Base-by-base conservation (phyloP, 768 basidiomycete species). In the Boletus insuetus region DNA sequence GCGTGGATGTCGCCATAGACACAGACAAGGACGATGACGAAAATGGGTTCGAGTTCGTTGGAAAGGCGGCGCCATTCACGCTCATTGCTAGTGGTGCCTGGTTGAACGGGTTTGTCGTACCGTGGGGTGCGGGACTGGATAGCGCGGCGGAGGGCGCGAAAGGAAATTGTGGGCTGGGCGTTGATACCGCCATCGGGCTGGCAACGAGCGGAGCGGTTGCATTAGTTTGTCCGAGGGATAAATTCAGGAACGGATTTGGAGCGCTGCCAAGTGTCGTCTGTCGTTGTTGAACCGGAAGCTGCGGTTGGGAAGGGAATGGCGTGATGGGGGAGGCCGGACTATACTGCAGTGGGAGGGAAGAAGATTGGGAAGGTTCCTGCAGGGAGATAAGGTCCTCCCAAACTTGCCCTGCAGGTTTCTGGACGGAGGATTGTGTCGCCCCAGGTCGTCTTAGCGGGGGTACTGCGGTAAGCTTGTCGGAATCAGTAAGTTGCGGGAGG, bases 361-460 rank as follows among this genome's bases (percentile, higher is more conserved):
- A 69, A 13, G 69, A 64, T 32, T 65, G 61, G 14, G 70, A 53
- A n/a, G 76, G 71, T 16, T 53, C 64, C 55, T 80, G 80, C 29
- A 82, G 70, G 41, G 78, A 77, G 55, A 80, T 65, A 14, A 86
- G 71, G 63, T 86, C 84, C 35, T 78, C 74, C 84, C 84, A 85
- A n/a, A 83, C 77, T 46, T 74, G 73, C n/a, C 68, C 62, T n/a
- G 53, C 22, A 22, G 63, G 61, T 32, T 64, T 60, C 48, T 54
- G 58, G 29, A 49, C 51, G 19, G 64, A 56, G 50, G 62, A 56
- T 29, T 51, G 64, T 16, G 37, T 34, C 22, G 16, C 20, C 5
- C n/a, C n/a, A 14, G 60, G 32, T 46, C 38, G 58, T 47, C 22
- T 55, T 16, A 46, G 32, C 9, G 58, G 54, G n/a, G 39, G 44